Conservation (phyloP, 352 stramenopile species). For the Thalassiosira ordinaria region DNA sequence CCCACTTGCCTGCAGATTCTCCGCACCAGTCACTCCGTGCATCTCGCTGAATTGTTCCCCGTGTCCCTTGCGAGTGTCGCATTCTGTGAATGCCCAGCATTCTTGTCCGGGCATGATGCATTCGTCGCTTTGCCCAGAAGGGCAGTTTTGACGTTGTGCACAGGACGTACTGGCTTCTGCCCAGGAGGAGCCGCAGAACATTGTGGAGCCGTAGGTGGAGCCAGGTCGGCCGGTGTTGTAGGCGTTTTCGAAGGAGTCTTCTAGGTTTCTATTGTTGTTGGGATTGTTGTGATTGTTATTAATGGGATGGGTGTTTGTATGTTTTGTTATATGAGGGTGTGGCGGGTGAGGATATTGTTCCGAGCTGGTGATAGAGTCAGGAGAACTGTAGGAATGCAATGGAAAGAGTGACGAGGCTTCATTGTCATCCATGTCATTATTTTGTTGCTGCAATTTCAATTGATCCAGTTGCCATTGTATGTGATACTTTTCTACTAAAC, state of each 20-base stretch:
- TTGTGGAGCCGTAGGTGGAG: slow-evolving; percentile 55
- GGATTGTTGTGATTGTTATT: slow-evolving; percentile 3
- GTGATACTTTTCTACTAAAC: slow-evolving; percentile 36
- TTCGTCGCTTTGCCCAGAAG: slow-evolving; percentile 53
- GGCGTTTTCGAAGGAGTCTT: slow-evolving; percentile 50
- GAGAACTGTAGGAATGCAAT: slow-evolving; percentile 1
- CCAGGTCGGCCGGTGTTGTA: slow-evolving; percentile 29
- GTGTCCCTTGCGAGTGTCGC: slow-evolving; percentile 51
- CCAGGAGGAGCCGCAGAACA: slow-evolving; percentile 64
- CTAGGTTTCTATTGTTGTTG: slow-evolving; percentile 18
- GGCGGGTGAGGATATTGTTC: not conserved
- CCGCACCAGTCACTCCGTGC: slow-evolving; percentile 32
- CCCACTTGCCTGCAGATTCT: slow-evolving; percentile 46
- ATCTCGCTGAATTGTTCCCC: slow-evolving; percentile 50
- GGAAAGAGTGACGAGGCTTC: not conserved
- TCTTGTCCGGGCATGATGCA: slow-evolving; percentile 60
- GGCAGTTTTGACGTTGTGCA: slow-evolving; percentile 55
- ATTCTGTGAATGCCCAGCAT: slow-evolving; percentile 68
- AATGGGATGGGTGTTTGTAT: not conserved
- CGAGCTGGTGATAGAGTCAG: too few relatives aligned
- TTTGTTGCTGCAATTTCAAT: slow-evolving; percentile 2
- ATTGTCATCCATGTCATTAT: too few relatives aligned
- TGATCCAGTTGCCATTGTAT: slow-evolving; percentile 46
- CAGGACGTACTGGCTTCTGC: slow-evolving; percentile 60
- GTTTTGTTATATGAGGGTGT: not conserved